These are phyloP conservation scores for Austropuccinia psidii DNA, from an alignment of 1,284 basidiomycete genomes.

Conservation along the genomic window DNA sequence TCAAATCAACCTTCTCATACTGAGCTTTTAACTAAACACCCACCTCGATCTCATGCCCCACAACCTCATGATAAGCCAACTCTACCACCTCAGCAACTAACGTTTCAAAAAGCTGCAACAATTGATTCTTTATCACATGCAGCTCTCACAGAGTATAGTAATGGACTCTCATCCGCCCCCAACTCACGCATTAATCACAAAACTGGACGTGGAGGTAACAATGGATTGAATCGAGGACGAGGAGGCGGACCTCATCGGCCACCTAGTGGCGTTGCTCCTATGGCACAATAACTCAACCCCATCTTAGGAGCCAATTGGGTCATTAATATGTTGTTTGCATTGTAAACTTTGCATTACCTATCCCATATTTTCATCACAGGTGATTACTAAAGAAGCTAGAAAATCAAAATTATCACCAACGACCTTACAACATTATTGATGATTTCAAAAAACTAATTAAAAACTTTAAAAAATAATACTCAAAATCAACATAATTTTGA, in stretches of 20 bases:
- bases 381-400: slow-evolving; percentile 6
- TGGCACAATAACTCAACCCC: slow-evolving; percentile 8
- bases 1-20: slow-evolving; percentile 11
- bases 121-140: slow-evolving; percentile 34
- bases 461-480: no score
- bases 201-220: slow-evolving; percentile 14
- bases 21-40: not conserved
- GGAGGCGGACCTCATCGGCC: slow-evolving; percentile 26
- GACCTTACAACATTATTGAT: slow-evolving; percentile 20
- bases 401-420: slow-evolving; percentile 20
- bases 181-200: slow-evolving; percentile 18
- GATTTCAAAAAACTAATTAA: slow-evolving; percentile 4
- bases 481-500: no score
- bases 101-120: slow-evolving; percentile 36
- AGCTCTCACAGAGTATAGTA: slow-evolving; percentile 32
- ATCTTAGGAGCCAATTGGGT: no score
- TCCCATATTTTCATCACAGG: slow-evolving; percentile 9
- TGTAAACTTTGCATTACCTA: no score
- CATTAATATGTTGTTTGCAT: no score
- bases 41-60: slow-evolving; percentile 2
- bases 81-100: slow-evolving; percentile 34
- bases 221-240: slow-evolving; percentile 22
- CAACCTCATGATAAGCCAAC: slow-evolving; percentile 35
- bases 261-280: slow-evolving; percentile 18
- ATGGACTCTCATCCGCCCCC: slow-evolving; percentile 12